Base-by-base conservation (phyloP, 164 flowering plant species). In the Warburgia ugandensis region DNA sequence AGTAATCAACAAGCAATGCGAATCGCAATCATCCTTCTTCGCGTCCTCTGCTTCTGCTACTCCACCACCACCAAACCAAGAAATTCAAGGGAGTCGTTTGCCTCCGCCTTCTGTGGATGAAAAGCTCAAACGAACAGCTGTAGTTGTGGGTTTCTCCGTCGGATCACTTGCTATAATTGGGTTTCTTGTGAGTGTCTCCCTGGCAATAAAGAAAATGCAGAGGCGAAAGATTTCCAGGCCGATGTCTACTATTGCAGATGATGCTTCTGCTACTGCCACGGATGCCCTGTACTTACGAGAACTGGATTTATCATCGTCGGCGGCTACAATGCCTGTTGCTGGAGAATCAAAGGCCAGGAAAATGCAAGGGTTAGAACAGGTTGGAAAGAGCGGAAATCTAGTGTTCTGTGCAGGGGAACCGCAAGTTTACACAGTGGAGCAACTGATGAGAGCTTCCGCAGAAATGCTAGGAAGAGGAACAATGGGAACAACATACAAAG, bases 361-460 rank as follows among this genome's bases (percentile, higher is more conserved):
- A 58, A 72, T 49, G 49, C 68, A 72, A 16, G 73, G 61, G 32
- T 43, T 72, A 47, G 29, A 45, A 30, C 72, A 71, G 50, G 68
- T 56, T 52, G 75, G 53, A 48, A 78, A 72, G 66, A 79, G 91
- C 38, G 96, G 96, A 70, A 72, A 51, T 44, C 67, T 92, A 54
- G 66, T 73, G 5, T 92, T 92, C 76, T 85, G 88, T 58, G 94
- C 80, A n/a, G 95, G 96, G 12, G 98, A 83, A 74, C 58, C 68
- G 20, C 84, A 75, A 61, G 58, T 67, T 25, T 92, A 81, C 45
- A 59, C 69, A 10, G 52, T 86, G 77, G 95, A 92, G 64, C 84
- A 92, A 79, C 74, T 92, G 65, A 85, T 92, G 96, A 73, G 77
- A 50, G 96, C 85, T 2, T 85, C 94, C 0, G 98, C 96, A 6